Conservation (phyloP, 73 alveolate species). For the Tetrahymena borealis region DNA sequence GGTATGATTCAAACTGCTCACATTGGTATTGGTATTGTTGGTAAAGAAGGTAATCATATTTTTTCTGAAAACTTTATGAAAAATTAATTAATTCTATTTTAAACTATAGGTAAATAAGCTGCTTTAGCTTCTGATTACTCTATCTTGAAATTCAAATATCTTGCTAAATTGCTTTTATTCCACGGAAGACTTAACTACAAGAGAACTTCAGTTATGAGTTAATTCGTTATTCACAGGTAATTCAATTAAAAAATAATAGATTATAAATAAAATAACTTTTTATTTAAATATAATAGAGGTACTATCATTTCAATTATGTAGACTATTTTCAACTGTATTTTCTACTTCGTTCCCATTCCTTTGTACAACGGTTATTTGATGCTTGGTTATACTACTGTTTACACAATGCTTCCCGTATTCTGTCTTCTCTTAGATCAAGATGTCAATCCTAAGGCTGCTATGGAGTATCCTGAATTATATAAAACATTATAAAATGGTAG, state of each 20-base stretch:
- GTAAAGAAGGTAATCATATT: slow-evolving; percentile 76
- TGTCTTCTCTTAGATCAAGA: slow-evolving; percentile 88
- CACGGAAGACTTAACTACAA: slow-evolving; percentile 94
- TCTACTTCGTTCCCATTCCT: slow-evolving; percentile 84
- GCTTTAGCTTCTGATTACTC: slow-evolving; percentile 97
- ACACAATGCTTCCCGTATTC: slow-evolving; percentile 89
- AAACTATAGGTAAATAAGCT: slow-evolving; percentile 85
- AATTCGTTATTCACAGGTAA: slow-evolving; percentile 75
- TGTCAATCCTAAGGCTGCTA: slow-evolving; percentile 56
- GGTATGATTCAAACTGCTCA: slow-evolving; percentile 97
- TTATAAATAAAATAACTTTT: neutral
- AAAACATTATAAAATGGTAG: slow-evolving; percentile 80
- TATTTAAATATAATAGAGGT: slow-evolving; percentile 58
- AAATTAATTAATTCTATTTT: neutral
- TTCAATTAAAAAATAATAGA: neutral
- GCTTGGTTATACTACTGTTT: slow-evolving; percentile 95
- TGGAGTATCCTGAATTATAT: slow-evolving; percentile 84
- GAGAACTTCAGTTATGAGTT: slow-evolving; percentile 77
- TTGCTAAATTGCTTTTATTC: slow-evolving; percentile 81
- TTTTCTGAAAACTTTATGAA: neutral
- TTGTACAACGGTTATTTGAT: slow-evolving; percentile 82
- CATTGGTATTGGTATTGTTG: slow-evolving; percentile 94
- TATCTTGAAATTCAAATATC: slow-evolving; percentile 71
- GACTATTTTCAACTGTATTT: slow-evolving; percentile 75
- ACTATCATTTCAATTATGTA: slow-evolving; percentile 81